Percentiles rank a stretch among this genome's conserved stretches.
Evolutionary conservation across 1,139 yeast species (phyloP).

Genomic region (Candida pseudoviswanathii): DNA sequence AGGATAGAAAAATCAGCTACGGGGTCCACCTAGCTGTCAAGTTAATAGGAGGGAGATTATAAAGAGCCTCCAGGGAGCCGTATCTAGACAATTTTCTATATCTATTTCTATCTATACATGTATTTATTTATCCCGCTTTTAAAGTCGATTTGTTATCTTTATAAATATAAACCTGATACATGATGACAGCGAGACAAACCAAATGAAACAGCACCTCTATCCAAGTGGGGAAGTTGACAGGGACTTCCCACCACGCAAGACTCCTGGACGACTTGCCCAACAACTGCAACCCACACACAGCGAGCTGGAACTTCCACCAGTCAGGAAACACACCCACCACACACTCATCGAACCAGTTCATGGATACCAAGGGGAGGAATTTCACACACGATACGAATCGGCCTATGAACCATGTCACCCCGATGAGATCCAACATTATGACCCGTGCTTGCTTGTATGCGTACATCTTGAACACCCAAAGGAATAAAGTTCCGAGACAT

Average conservation of each 20-base stretch:
- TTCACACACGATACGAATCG: constrained; percentile 18
- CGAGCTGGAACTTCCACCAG: constrained; percentile 10
- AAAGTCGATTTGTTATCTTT: constrained; percentile 12
- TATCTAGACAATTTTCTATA: background rate
- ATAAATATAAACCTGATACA: constrained; percentile 17
- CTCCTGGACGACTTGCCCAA: background rate
- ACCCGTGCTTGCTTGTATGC: constrained; percentile 12
- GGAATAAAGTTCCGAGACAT: constrained; percentile 12
- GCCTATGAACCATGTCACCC: constrained; percentile 29
- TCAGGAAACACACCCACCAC: constrained; percentile 20
- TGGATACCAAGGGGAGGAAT: constrained; percentile 30
- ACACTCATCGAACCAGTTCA: constrained; percentile 28
- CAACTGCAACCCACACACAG: background rate
- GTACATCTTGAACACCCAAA: constrained; percentile 11
- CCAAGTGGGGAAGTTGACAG: constrained; percentile 30
- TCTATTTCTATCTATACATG: background rate
- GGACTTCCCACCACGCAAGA: constrained; percentile 26
- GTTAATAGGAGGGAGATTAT: constrained; percentile 66
- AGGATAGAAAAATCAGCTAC: constrained; percentile 58
- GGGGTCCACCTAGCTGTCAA: constrained; percentile 69
- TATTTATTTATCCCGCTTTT: background rate
- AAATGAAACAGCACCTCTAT: constrained; percentile 12
- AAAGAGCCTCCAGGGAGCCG: constrained; percentile 11
- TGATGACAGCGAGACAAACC: constrained; percentile 11
- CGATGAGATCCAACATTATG: constrained; percentile 28